phyloP scores from a whole-genome alignment of 495 filamentous ascomycete genomes.

The Trypethelium eluteriae region DNA sequence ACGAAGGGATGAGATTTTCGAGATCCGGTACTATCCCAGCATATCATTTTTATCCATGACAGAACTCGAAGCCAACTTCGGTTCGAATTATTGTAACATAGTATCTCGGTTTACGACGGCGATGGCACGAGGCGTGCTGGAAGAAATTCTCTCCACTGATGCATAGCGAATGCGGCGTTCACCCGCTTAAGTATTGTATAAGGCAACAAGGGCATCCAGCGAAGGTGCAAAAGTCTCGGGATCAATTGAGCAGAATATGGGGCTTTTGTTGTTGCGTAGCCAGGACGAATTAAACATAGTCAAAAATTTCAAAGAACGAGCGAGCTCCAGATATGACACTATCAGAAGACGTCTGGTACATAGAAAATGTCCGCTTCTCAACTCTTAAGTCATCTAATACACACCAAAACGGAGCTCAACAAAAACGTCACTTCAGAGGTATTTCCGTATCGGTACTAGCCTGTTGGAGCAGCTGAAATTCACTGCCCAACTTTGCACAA shows the following conservation, averaged over 20 bases:
- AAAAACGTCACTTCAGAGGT: no score
- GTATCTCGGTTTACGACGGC: not conserved
- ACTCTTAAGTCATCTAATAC: not conserved
- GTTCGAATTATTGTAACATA: not conserved
- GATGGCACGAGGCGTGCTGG: not conserved
- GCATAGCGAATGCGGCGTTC: constrained; percentile 4
- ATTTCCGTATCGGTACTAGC: no score
- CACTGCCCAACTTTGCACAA: no score
- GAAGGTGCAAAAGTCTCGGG: not conserved
- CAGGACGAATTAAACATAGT: not conserved
- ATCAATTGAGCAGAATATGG: not conserved
- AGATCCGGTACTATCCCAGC: not conserved
- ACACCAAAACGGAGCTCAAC: no score
- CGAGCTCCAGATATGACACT: no score
- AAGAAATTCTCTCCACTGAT: not conserved
- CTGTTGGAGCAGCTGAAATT: no score
- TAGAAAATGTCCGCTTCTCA: not conserved
- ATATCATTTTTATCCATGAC: not conserved
- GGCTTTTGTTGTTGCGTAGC: not conserved
- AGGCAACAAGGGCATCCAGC: not conserved
- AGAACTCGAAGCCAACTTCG: not conserved
- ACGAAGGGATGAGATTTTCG: constrained; percentile 22
- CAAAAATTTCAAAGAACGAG: not conserved
- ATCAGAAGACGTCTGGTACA: no score
- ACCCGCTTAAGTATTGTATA: not conserved